These are phyloP conservation scores for Penicillium argentinense DNA, from an alignment of 495 filamentous ascomycete genomes.

Conservation along the genomic window DNA sequence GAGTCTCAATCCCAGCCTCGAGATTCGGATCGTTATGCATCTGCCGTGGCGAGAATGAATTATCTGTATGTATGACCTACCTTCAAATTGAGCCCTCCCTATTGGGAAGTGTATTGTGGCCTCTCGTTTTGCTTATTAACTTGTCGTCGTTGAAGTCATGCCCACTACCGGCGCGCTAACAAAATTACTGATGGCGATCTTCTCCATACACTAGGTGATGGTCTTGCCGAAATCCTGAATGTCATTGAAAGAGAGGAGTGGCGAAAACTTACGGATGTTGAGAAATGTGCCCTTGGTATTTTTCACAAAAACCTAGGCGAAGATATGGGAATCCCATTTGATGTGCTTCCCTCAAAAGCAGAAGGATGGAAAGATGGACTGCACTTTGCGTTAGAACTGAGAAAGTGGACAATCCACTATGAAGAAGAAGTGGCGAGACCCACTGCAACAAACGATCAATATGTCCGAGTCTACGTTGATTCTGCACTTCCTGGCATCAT, in stretches of 20 bases:
- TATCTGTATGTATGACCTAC: conserved; percentile 28
- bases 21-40: conserved; percentile 25
- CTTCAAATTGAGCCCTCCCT: no score
- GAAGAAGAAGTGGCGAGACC: conserved; percentile 35
- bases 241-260: conserved; percentile 40
- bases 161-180: conserved; percentile 31
- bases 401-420: conserved; percentile 48
- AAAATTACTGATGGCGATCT: conserved; percentile 44
- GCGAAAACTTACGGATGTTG: conserved; percentile 40
- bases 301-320: conserved; percentile 42
- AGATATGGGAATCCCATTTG: conserved; percentile 41
- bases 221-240: conserved; percentile 34
- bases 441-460: conserved; percentile 26
- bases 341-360: conserved; percentile 15
- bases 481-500: conserved; percentile 21
- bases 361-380: conserved; percentile 52
- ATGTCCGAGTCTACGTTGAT: conserved; percentile 30
- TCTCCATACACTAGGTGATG: conserved; percentile 44
- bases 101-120: no score
- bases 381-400: conserved; percentile 52
- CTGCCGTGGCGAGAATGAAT: conserved; percentile 47
- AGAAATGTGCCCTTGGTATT: conserved; percentile 26
- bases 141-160: conserved; percentile 23
- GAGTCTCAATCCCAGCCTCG: conserved; percentile 31
- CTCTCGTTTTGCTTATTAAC: neutral